Evolutionary conservation across 495 filamentous ascomycete species (phyloP), one percentile per base, ranked within the genome.

Genomic region (Xylaria acuta): DNA sequence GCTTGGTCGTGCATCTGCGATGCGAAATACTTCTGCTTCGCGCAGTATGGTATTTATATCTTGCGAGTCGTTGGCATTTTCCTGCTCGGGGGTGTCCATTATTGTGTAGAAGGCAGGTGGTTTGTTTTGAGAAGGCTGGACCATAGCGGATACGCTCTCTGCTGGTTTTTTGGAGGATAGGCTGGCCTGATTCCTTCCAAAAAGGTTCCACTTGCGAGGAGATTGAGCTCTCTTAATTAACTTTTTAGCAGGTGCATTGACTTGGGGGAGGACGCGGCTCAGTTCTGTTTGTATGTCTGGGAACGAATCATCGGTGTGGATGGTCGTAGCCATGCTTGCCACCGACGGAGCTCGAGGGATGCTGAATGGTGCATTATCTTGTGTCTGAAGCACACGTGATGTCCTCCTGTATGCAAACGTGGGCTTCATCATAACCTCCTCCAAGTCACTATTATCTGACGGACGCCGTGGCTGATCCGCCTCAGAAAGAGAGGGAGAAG

Each of bases 171-270:
- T 78, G 3, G 75, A 75, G 43, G 78, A 79, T 14, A 75, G 76
- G 14, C 77, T 76, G 71, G 88, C 83, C 20, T 91, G 86, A 30
- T 82, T 86, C 72, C 90, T 87, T 69, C 94, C 90, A 74, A 97
- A 97, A 72, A 97, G 88, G 75, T 93, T 94, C 94, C 94, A 97
- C 75, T 90, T 92, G 68, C 87, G 83, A 41, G 88, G 85, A 74
- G 87, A 84, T 81, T 90, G 82, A 78, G 88, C 76, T 82, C 87
- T 77, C 84, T 92, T 84, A 78, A 88, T 80, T 36, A 87, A 78
- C 73, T 86, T 88, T 77, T 84, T 87, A n/a, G 84, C 76, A 27
- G 73, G 79, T 12, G 71, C 54, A 6, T 73, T 49, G 3, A 34
- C 49, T 25, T 75, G 74, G 12, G 62, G 69, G 32, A 63, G 76